These are phyloP conservation scores for Cyberlindnera saturnus DNA, from an alignment of 805 yeast species.

Conservation along the genomic window DNA sequence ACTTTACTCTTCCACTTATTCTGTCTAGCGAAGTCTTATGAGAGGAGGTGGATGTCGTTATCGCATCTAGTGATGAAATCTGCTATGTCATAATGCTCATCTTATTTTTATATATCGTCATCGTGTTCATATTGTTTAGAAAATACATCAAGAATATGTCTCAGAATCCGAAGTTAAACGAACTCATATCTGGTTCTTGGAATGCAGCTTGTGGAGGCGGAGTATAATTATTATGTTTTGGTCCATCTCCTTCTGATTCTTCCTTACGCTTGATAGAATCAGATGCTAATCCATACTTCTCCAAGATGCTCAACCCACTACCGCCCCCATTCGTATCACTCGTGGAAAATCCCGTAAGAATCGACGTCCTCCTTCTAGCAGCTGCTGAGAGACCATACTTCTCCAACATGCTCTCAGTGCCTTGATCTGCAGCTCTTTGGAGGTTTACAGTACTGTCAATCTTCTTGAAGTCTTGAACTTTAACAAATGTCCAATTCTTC, in stretches of 20 bases:
- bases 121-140: neutral
- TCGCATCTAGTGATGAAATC: constrained; percentile 4
- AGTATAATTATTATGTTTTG: constrained; percentile 6
- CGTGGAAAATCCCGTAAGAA: constrained; percentile 5
- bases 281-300: constrained; percentile 24
- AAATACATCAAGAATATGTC: neutral
- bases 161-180: constrained; percentile 48
- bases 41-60: constrained; percentile 18
- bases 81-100: neutral
- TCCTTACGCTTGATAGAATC: constrained; percentile 14
- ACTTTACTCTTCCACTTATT: constrained; percentile 14
- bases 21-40: constrained; percentile 17
- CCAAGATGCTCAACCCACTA: constrained; percentile 19
- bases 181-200: constrained; percentile 73
- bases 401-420: constrained; percentile 11
- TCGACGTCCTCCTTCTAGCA: constrained; percentile 19
- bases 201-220: constrained; percentile 50
- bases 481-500: constrained; percentile 60
- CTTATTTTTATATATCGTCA: neutral
- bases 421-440: constrained; percentile 3
- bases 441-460: constrained; percentile 9
- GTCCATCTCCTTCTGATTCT: constrained; percentile 6
- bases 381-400: constrained; percentile 22
- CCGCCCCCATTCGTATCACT: constrained; percentile 1
- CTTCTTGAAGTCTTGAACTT: constrained; percentile 13